phyloP scores from a whole-genome alignment of 371 early-diverging fungal genomes.

The Rhizopus delemar region DNA sequence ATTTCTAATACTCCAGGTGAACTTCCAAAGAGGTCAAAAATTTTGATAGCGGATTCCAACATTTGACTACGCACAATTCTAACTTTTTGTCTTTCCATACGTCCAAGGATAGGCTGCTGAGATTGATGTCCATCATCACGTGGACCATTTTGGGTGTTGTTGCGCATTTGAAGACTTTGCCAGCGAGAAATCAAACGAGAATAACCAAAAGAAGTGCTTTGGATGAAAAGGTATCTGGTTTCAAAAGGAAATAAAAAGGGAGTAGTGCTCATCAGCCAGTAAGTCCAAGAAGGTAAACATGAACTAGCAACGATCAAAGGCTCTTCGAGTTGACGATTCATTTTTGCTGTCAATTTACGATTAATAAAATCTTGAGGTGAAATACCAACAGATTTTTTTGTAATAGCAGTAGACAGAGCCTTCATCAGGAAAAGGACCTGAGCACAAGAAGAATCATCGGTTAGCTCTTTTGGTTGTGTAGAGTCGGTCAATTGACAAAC shows the following conservation, averaged over 20 bases:
- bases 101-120: slow-evolving; percentile 60
- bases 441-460: slow-evolving; percentile 32
- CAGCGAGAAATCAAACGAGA: slow-evolving; percentile 71
- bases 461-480: slow-evolving; percentile 22
- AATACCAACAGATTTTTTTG: slow-evolving; percentile 28
- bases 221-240: slow-evolving; percentile 74
- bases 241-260: slow-evolving; percentile 88
- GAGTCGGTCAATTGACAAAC: slow-evolving; percentile 21
- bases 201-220: slow-evolving; percentile 85
- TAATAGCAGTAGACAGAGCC: slow-evolving; percentile 31
- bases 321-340: slow-evolving; percentile 84
- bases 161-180: slow-evolving; percentile 56
- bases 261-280: slow-evolving; percentile 62
- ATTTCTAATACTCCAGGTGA: slow-evolving; percentile 78
- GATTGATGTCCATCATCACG: slow-evolving; percentile 30
- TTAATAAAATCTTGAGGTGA: slow-evolving; percentile 68
- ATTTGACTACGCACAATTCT: slow-evolving; percentile 75
- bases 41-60: slow-evolving; percentile 78
- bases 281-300: slow-evolving; percentile 81
- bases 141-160: slow-evolving; percentile 31
- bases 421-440: slow-evolving; percentile 59
- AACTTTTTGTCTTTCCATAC: slow-evolving; percentile 82
- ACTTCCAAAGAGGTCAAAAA: slow-evolving; percentile 77
- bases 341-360: slow-evolving; percentile 79
- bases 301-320: slow-evolving; percentile 83